Evolutionary conservation across 208 protist species (phyloP).

Genomic region (Crithidia acanthocephali): DNA sequence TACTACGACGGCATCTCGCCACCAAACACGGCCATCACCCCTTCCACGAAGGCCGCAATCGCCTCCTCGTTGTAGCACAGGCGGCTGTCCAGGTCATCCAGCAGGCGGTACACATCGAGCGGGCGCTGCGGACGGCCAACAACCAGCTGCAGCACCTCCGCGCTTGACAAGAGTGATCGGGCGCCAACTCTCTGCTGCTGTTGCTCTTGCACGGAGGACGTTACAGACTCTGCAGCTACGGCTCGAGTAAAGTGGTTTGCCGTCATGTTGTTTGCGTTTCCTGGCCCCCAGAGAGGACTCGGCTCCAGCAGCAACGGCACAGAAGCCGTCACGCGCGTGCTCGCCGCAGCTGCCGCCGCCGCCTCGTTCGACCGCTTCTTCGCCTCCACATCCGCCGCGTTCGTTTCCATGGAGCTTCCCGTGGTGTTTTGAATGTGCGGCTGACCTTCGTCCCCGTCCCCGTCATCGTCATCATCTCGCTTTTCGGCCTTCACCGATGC

Average conservation of each 20-base stretch:
- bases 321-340: neutral
- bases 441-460: neutral
- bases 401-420: neutral
- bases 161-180: constrained; percentile 36
- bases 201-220: constrained; percentile 4
- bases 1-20: neutral
- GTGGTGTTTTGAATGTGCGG: neutral
- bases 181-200: constrained; percentile 3
- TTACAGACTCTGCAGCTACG: neutral
- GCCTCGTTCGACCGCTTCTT: neutral
- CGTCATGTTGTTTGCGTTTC: neutral
- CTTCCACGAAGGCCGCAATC: constrained; percentile 47
- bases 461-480: constrained; percentile 4
- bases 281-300: constrained; percentile 20
- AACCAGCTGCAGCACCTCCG: constrained; percentile 69
- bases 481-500: constrained; percentile 19
- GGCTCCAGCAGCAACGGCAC: constrained; percentile 34
- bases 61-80: constrained; percentile 51
- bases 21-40: constrained; percentile 34
- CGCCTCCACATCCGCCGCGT: neutral
- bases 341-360: neutral
- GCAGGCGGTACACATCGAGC: constrained; percentile 66
- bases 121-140: constrained; percentile 46
- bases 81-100: constrained; percentile 59
- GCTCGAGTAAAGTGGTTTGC: neutral